These are phyloP conservation scores for Poa pratensis DNA, from an alignment of 176 grass and related monocot genomes.

Conservation along the genomic window DNA sequence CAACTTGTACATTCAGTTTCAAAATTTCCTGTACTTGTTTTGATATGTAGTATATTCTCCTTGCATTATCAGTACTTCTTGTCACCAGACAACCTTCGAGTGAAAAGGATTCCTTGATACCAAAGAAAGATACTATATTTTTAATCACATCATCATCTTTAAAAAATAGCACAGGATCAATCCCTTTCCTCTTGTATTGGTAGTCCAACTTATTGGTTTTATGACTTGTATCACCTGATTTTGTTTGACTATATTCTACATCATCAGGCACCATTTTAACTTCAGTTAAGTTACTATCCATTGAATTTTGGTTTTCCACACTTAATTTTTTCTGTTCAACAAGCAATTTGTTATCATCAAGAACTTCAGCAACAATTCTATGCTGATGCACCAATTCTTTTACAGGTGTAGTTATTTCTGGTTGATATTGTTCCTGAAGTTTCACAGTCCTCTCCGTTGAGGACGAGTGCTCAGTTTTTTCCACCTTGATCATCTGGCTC, in stretches of 20 bases:
- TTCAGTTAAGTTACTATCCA: slow-evolving; percentile 37
- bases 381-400: slow-evolving; percentile 31
- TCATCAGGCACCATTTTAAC: slow-evolving; percentile 32
- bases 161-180: slow-evolving; percentile 90
- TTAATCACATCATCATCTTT: slow-evolving; percentile 58
- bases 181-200: slow-evolving; percentile 68
- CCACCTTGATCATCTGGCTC: slow-evolving; percentile 37
- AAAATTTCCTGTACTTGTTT: slow-evolving; percentile 71
- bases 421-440: slow-evolving; percentile 38
- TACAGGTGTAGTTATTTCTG: slow-evolving; percentile 37
- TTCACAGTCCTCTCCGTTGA: slow-evolving; percentile 18
- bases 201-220: slow-evolving; percentile 35
- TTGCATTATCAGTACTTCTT: slow-evolving; percentile 76
- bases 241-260: slow-evolving; percentile 43
- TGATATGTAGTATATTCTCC: slow-evolving; percentile 90
- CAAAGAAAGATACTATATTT: slow-evolving; percentile 76
- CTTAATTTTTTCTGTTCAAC: slow-evolving; percentile 30
- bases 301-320: background rate
- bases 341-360: slow-evolving; percentile 30
- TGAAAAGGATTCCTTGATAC: slow-evolving; percentile 69
- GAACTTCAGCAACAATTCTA: slow-evolving; percentile 38
- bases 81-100: slow-evolving; percentile 71
- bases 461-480: slow-evolving; percentile 37
- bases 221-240: slow-evolving; percentile 35
- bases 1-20: slow-evolving; percentile 67